Evolutionary conservation across 176 grass and related monocot genomes (phyloP).

Genomic region (Oryza glaberrima): DNA sequence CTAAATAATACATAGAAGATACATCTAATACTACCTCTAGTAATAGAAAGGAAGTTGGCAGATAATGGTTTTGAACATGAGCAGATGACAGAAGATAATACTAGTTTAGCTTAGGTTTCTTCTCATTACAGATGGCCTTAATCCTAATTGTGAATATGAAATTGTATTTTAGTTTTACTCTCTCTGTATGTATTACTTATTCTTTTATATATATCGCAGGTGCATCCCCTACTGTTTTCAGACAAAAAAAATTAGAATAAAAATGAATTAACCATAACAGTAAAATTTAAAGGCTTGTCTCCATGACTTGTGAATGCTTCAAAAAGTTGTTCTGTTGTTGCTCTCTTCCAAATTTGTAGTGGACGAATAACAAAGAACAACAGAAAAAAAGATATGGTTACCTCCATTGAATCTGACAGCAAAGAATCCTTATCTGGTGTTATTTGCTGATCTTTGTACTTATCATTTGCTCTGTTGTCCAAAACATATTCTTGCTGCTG

Average conservation of each 20-base stretch:
- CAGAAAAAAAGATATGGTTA: constrained; percentile 50
- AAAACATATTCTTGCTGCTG: constrained; percentile 54
- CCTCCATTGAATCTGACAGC: constrained; percentile 64
- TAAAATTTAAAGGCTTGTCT: not conserved
- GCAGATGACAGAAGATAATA: constrained; percentile 15
- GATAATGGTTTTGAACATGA: constrained; percentile 9
- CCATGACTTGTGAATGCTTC: not conserved
- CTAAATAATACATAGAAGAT: constrained; percentile 1
- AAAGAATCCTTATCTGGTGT: constrained; percentile 46
- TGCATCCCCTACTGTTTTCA: too few relatives aligned
- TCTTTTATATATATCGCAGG: too few relatives aligned
- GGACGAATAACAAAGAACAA: constrained; percentile 5
- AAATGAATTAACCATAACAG: constrained; percentile 27
- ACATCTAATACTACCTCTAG: not conserved
- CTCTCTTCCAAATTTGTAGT: not conserved
- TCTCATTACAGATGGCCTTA: not conserved
- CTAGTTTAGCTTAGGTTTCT: constrained; percentile 21
- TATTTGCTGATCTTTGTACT: constrained; percentile 55
- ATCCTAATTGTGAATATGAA: constrained; percentile 2
- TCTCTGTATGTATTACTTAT: too few relatives aligned
- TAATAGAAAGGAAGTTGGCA: not conserved
- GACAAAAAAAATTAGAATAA: not conserved
- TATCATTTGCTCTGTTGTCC: constrained; percentile 47
- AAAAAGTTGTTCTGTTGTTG: not conserved
- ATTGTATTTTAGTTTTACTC: too few relatives aligned